Percentiles rank a stretch among this genome's conserved stretches.
These are phyloP conservation scores for Vitis hybrid DNA, from an alignment of 177 flowering plant species.

Conservation along the genomic window DNA sequence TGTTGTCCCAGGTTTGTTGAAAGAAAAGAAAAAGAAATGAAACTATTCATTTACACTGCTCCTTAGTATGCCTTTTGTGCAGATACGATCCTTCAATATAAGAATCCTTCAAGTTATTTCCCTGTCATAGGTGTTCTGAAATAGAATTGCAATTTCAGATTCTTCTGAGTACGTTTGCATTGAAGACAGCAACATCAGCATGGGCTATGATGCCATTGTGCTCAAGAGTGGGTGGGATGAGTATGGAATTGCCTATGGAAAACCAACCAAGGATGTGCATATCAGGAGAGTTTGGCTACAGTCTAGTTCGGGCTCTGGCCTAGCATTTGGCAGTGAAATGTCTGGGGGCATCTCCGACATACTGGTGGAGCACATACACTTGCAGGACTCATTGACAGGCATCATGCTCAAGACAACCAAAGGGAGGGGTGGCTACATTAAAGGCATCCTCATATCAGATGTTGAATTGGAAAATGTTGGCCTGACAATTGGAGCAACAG, in stretches of 20 bases:
- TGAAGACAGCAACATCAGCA: slow-evolving; percentile 55
- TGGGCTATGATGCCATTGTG: slow-evolving; percentile 55
- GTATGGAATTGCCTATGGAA: slow-evolving; percentile 60
- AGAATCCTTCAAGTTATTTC: background rate
- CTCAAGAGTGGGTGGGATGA: slow-evolving; percentile 90
- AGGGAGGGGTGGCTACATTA: slow-evolving; percentile 65
- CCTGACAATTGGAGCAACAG: slow-evolving; percentile 36
- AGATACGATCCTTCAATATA: background rate
- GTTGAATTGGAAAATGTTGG: slow-evolving; percentile 40
- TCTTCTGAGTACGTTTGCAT: slow-evolving; percentile 61
- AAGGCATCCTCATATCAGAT: slow-evolving; percentile 40
- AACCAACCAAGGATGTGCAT: slow-evolving; percentile 46
- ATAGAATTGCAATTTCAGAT: slow-evolving; percentile 35
- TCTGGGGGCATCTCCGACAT: slow-evolving; percentile 69
- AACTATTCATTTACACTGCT: too few species aligned
- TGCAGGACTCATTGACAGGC: slow-evolving; percentile 43
- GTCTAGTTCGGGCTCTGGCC: slow-evolving; percentile 43
- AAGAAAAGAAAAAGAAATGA: background rate
- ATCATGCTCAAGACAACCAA: slow-evolving; percentile 44
- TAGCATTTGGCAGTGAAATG: slow-evolving; percentile 79
- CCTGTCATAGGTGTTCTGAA: background rate
- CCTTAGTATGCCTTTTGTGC: too few species aligned
- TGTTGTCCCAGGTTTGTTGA: slow-evolving; percentile 60
- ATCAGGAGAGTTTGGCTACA: slow-evolving; percentile 35
- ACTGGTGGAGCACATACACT: slow-evolving; percentile 34